These are phyloP conservation scores for Phytophthora cryptogea DNA, from an alignment of 352 stramenopile species.

Conservation along the genomic window DNA sequence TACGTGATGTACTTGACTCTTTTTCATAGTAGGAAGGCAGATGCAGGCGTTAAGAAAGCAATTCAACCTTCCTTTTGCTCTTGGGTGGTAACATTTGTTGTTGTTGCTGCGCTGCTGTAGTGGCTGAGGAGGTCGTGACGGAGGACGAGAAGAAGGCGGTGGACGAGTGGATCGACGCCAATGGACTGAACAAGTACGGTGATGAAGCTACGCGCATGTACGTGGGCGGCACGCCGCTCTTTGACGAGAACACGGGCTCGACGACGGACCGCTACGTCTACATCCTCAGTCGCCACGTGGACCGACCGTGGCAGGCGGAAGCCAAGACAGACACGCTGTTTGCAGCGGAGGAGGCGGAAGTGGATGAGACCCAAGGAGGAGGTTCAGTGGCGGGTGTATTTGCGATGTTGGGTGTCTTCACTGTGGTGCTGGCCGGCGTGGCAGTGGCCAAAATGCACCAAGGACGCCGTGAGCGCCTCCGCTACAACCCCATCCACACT, in stretches of 20 bases:
- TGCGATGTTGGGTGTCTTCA: conserved; percentile 43
- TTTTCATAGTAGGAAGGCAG: conserved; percentile 7
- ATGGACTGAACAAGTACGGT: conserved; percentile 66
- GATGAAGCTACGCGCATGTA: conserved; percentile 63
- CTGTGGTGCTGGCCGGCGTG: conserved; percentile 34
- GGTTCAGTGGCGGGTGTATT: conserved; percentile 37
- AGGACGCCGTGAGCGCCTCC: conserved; percentile 40
- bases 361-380: conserved; percentile 22
- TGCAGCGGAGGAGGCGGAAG: conserved; percentile 1
- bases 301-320: conserved; percentile 57
- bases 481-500: conserved; percentile 56
- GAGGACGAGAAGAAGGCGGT: conserved; percentile 60
- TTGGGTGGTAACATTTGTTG: conserved; percentile 21
- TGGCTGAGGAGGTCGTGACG: conserved; percentile 1
- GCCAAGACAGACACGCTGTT: conserved; percentile 19
- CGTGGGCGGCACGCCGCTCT: conserved; percentile 78
- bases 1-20: conserved; percentile 29
- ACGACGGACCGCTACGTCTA: conserved; percentile 65
- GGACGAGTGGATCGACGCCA: conserved; percentile 60
- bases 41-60: conserved; percentile 16
- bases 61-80: conserved; percentile 13
- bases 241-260: conserved; percentile 68
- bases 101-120: conserved; percentile 23
- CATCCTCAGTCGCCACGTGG: conserved; percentile 59
- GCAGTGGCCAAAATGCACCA: conserved; percentile 38